Conservation (phyloP, 2,329 filamentous ascomycete genomes). For the Cryphonectria japonica region DNA sequence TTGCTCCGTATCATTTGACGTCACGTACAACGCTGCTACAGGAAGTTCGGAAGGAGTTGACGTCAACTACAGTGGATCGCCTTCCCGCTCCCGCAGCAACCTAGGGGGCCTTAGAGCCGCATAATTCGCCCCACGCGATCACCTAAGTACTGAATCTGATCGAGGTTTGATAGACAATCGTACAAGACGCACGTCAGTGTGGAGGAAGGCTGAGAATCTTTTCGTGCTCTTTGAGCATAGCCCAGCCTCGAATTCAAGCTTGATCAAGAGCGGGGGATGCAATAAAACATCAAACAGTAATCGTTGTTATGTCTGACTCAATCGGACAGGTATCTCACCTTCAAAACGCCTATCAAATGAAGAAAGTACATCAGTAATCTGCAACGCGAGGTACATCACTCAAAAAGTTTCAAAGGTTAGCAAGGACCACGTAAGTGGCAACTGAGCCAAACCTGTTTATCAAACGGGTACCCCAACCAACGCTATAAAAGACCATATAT, state of each 20-base stretch:
- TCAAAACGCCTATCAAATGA: conserved; percentile 23
- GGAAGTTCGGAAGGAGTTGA: conserved; percentile 16
- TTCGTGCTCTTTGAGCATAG: not conserved
- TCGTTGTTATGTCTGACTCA: conserved; percentile 7
- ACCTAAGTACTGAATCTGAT: conserved; percentile 12
- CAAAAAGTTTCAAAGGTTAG: no score
- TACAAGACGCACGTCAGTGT: conserved; percentile 19
- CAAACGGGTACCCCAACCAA: no score
- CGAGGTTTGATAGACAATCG: conserved; percentile 6
- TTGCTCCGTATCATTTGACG: conserved; percentile 24
- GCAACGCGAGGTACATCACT: no score
- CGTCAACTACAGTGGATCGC: conserved; percentile 26
- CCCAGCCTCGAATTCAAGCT: not conserved
- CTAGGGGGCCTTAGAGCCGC: conserved; percentile 9
- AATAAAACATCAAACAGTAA: conserved; percentile 11
- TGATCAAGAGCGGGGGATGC: not conserved
- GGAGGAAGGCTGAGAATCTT: not conserved
- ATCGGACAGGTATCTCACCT: conserved; percentile 26
- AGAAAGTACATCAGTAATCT: not conserved
- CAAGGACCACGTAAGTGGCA: no score
- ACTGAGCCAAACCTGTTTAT: no score
- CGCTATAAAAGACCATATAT: no score
- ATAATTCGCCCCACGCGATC: conserved; percentile 17
- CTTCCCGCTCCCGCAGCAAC: conserved; percentile 9
- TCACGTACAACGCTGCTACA: conserved; percentile 16